Conservation (phyloP, 495 filamentous ascomycete species). For the Cercophora scortea region DNA sequence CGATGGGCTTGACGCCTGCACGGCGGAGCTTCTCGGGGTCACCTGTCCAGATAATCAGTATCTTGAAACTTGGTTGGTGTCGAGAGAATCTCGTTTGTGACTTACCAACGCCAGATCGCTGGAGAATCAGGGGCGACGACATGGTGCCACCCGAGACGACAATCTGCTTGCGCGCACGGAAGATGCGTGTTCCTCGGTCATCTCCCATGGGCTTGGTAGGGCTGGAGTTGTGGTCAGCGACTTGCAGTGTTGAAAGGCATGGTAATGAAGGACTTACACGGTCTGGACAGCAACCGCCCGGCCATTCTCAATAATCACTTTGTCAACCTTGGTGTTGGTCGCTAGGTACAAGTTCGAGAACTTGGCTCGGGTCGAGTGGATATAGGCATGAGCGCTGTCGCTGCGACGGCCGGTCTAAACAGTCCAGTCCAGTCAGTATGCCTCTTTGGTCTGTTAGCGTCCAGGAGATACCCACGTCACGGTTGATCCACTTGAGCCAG, state of each 20-base stretch:
- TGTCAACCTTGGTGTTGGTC: conserved; percentile 78
- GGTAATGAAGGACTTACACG: conserved; percentile 20
- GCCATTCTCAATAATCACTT: conserved; percentile 66
- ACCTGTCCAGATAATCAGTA: conserved; percentile 6
- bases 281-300: conserved; percentile 55
- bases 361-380: conserved; percentile 59
- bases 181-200: conserved; percentile 31
- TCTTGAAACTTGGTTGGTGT: not conserved
- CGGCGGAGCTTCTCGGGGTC: conserved; percentile 66
- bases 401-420: conserved; percentile 54
- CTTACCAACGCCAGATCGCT: conserved; percentile 56
- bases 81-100: not conserved
- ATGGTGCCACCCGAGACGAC: conserved; percentile 75
- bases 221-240: conserved; percentile 8
- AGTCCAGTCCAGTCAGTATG: not conserved
- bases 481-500: conserved; percentile 65
- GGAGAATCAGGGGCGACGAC: conserved; percentile 69
- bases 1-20: conserved; percentile 61
- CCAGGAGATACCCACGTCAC: conserved; percentile 40
- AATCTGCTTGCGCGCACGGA: conserved; percentile 69
- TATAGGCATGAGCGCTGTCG: conserved; percentile 70
- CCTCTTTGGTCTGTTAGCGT: not conserved
- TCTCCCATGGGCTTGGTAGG: conserved; percentile 31
- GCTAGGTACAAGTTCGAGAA: conserved; percentile 66
- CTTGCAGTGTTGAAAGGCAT: not conserved